Percentiles rank a stretch among this genome's conserved stretches.
Conservation (phyloP, 2,329 filamentous ascomycete species). For the Sphaerulina populicola region DNA sequence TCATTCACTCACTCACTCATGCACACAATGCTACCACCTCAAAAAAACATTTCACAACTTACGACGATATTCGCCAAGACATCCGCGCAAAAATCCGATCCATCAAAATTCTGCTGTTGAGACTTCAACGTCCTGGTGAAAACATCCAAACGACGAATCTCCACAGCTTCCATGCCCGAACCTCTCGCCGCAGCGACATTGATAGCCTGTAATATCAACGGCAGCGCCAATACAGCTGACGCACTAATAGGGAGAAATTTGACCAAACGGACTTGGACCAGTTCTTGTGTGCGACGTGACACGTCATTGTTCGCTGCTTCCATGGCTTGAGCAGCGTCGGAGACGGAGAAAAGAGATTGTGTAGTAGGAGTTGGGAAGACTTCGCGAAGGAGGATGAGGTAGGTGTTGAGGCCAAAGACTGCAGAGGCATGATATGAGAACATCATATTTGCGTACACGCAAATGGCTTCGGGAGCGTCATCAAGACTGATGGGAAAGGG, state of each 20-base stretch:
- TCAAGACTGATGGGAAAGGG: conserved; percentile 20
- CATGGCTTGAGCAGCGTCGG: conserved; percentile 18
- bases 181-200: conserved; percentile 20
- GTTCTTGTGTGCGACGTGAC: conserved; percentile 18
- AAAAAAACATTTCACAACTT: not conserved
- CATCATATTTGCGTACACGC: conserved; percentile 22
- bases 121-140: conserved; percentile 18
- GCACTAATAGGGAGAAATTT: conserved; percentile 19
- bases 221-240: conserved; percentile 14
- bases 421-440: conserved; percentile 21
- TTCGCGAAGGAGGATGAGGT: conserved; percentile 18
- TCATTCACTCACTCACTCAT: not conserved
- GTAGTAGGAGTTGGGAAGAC: conserved; percentile 10
- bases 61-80: conserved; percentile 17
- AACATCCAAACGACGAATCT: conserved; percentile 17
- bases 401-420: conserved; percentile 19
- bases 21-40: no score
- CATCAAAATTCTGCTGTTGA: conserved; percentile 21
- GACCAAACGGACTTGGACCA: conserved; percentile 20
- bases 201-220: conserved; percentile 18
- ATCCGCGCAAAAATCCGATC: conserved; percentile 20
- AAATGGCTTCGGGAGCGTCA: conserved; percentile 18
- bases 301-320: conserved; percentile 19
- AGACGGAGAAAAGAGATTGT: conserved; percentile 16
- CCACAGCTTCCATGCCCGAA: conserved; percentile 17